A percentile compares a stretch with the other conserved stretches of the same genome.
These are phyloP conservation scores for Xylaria sp. DNA, from an alignment of 2,329 filamentous ascomycete species.

Conservation along the genomic window DNA sequence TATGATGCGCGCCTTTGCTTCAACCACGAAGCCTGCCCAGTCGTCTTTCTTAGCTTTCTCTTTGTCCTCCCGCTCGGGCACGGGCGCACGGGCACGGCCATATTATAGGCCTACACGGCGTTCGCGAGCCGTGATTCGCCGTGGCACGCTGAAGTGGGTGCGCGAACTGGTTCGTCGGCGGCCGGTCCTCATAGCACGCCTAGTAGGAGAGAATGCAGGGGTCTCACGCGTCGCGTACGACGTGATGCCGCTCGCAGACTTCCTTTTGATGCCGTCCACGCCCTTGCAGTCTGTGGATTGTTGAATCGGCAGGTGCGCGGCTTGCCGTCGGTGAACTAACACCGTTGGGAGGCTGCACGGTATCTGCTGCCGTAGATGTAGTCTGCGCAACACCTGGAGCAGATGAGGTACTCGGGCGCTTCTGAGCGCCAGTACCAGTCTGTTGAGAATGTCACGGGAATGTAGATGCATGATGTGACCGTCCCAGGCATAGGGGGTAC, in stretches of 20 bases:
- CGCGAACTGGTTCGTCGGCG: conserved; percentile 32
- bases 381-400: conserved; percentile 56
- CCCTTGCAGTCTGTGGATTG: conserved; percentile 46
- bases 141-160: conserved; percentile 30
- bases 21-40: conserved; percentile 51
- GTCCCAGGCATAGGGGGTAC: conserved; percentile 26
- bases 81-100: conserved; percentile 49
- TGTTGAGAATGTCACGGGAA: conserved; percentile 46
- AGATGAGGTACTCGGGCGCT: conserved; percentile 53
- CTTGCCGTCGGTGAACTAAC: conserved; percentile 41
- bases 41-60: conserved; percentile 41
- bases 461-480: conserved; percentile 49
- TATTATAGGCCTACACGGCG: conserved; percentile 49
- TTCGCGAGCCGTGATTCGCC: conserved; percentile 24
- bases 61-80: conserved; percentile 47
- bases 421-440: conserved; percentile 54
- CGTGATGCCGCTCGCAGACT: conserved; percentile 19
- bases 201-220: conserved; percentile 40
- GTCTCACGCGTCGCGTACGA: conserved; percentile 41
- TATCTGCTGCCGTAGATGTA: conserved; percentile 51
- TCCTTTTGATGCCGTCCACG: conserved; percentile 36
- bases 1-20: conserved; percentile 46
- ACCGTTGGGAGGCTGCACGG: conserved; percentile 45
- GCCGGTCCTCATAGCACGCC: conserved; percentile 43
- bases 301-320: conserved; percentile 48